phyloP scores from a whole-genome alignment of 2,329 filamentous ascomycete species.

The Stemphylium vesicarium region DNA sequence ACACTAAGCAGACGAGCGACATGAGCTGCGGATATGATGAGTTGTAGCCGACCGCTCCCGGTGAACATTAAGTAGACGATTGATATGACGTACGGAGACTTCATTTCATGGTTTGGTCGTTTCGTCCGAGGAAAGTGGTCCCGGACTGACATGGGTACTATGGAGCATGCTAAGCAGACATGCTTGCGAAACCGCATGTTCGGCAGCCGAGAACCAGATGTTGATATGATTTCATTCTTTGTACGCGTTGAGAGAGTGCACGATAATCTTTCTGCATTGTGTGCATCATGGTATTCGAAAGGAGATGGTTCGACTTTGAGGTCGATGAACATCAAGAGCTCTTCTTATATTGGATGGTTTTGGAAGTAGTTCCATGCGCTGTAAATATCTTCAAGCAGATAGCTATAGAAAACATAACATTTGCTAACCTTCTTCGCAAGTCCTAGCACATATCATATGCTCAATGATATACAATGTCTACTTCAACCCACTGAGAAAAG shows the following conservation, averaged over 20 bases:
- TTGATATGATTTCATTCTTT: not conserved
- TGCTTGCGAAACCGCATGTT: too few relatives aligned
- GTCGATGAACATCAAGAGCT: not conserved
- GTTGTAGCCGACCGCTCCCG: too few relatives aligned
- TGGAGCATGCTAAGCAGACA: too few relatives aligned
- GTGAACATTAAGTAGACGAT: too few relatives aligned
- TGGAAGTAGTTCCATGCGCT: not conserved
- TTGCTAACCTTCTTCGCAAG: not conserved
- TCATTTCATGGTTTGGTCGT: too few relatives aligned
- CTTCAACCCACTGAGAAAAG: slow-evolving; percentile 1
- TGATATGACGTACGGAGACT: too few relatives aligned
- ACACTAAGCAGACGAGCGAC: too few relatives aligned
- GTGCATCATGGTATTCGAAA: not conserved
- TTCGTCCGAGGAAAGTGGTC: too few relatives aligned
- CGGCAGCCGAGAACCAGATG: not conserved
- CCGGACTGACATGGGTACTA: too few relatives aligned
- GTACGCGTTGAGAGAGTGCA: not conserved
- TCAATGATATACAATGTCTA: slow-evolving; percentile 1
- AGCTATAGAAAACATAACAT: not conserved
- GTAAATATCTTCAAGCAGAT: not conserved
- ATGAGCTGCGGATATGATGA: too few relatives aligned
- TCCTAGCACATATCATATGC: not conserved
- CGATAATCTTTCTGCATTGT: not conserved
- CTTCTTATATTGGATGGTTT: not conserved
- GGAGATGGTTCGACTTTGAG: not conserved